Conservation (phyloP, 1,139 yeast species). For the Yamadazyma triangularis region DNA sequence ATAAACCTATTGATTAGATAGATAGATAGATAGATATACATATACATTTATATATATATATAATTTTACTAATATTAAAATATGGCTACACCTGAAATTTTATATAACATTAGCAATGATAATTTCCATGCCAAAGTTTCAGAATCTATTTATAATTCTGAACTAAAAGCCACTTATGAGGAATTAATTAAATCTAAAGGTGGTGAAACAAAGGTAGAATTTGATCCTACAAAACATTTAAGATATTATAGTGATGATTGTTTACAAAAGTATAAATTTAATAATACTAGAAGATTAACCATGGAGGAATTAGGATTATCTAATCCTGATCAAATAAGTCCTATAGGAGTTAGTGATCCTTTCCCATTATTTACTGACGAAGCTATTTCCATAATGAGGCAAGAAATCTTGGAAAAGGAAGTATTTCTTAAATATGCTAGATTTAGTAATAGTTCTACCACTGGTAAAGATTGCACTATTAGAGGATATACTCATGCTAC, state of each 20-base stretch:
- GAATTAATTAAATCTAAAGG: constrained; percentile 1
- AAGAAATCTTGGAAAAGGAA: constrained; percentile 43
- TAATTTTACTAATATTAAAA: too few species aligned
- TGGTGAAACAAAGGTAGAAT: constrained; percentile 14
- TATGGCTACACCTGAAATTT: too few species aligned
- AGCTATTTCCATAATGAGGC: constrained; percentile 52
- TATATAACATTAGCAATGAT: constrained; percentile 1
- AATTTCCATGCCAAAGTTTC: constrained; percentile 4
- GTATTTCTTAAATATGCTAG: constrained; percentile 42
- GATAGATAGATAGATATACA: too few species aligned
- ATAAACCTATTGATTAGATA: too few species aligned
- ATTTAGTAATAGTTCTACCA: constrained; percentile 27
- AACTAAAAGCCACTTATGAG: constrained; percentile 7
- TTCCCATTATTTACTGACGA: constrained; percentile 56
- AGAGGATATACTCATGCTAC: constrained; percentile 45
- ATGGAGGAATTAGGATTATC: constrained; percentile 44
- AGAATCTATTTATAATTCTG: constrained; percentile 5
- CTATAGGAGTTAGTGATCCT: constrained; percentile 52
- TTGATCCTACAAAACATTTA: constrained; percentile 45
- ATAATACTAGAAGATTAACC: constrained; percentile 39
- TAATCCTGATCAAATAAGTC: constrained; percentile 36
- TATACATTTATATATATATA: too few species aligned
- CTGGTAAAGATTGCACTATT: constrained; percentile 43
- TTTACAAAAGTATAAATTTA: constrained; percentile 17
- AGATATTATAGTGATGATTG: constrained; percentile 32